Evolutionary conservation across 768 basidiomycete species (phyloP).

Genomic region (Zangia roseola): DNA sequence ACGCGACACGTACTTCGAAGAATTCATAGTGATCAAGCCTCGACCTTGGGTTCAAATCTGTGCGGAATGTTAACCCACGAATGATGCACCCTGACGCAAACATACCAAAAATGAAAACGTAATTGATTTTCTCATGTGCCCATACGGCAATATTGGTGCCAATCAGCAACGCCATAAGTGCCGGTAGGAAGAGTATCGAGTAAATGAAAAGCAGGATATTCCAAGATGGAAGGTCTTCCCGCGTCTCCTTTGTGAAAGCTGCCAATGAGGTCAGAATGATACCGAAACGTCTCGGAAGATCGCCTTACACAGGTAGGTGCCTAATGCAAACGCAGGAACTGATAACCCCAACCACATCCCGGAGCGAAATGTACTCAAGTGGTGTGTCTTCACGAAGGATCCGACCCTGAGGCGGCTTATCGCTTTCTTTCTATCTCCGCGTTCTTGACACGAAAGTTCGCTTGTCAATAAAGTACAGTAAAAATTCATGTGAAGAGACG

Average conservation of each 20-base stretch:
- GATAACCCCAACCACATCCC: slow-evolving; percentile 72
- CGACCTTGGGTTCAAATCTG: slow-evolving; percentile 70
- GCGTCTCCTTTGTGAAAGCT: slow-evolving; percentile 57
- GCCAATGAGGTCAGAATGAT: neutral
- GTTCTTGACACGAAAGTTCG: slow-evolving; percentile 31
- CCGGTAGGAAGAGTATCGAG: slow-evolving; percentile 67
- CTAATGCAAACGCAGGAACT: slow-evolving; percentile 63
- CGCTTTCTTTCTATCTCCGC: slow-evolving; percentile 79
- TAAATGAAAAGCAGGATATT: slow-evolving; percentile 76
- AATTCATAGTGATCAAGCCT: slow-evolving; percentile 80
- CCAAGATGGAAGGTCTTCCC: slow-evolving; percentile 62
- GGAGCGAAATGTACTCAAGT: slow-evolving; percentile 73
- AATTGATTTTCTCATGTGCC: slow-evolving; percentile 79
- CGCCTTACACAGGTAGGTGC: slow-evolving; percentile 53
- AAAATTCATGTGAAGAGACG: slow-evolving; percentile 18
- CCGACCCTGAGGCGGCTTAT: slow-evolving; percentile 61
- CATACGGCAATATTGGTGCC: slow-evolving; percentile 81
- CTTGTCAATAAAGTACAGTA: neutral
- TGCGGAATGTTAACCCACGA: neutral
- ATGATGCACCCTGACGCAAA: neutral
- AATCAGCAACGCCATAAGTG: slow-evolving; percentile 72
- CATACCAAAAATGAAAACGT: slow-evolving; percentile 83
- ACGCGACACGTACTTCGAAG: slow-evolving; percentile 47
- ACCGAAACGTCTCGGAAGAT: neutral
- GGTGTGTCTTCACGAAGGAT: slow-evolving; percentile 54